Base-by-base conservation (phyloP, 108 stramenopile species). In the Pseudonitzschia pungens region DNA sequence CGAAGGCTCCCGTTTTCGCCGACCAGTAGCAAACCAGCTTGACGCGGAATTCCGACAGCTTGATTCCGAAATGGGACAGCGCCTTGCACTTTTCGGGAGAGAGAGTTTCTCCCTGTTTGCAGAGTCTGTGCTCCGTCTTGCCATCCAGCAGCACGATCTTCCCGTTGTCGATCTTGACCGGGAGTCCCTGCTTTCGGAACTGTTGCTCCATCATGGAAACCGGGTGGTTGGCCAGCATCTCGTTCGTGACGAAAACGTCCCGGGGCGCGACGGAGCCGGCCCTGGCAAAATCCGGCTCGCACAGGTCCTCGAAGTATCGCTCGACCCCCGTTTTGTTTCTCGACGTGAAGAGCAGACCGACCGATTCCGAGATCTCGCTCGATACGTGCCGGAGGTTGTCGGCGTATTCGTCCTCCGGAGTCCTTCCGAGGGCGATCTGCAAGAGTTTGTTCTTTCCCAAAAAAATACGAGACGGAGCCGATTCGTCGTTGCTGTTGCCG, bases 391-490 rank as follows among this genome's bases (percentile, higher is more conserved):
- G 82, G 40, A 98, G 77, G 72, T 97, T 97, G 65, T 97, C 96
- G 20, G 86, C 83, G 63, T 97, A 97, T 83, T 98, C 98, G 69
- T 98, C 98, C 78, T 95, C 96, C 27, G 87, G 79, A 2, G 86
- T 84, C 56, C 84, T 76, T 10, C 98, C 98, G 55, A 98, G 75
- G 4, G 96, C 96, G 68, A 97, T 88, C 70, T 97, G 95, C 45
- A 97, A 60, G 50, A 98, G 69, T 76, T 96, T 97, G 82, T 98
- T 98, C 82, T 98, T 98, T 42, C 98, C 98, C 68, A 98, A 81
- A 69, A 98, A 94, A 68, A 98, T 93, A 41, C 95, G 89, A 43
- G 88, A 88, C n/a, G 71, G 63, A 2, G 62, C 73, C 12, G 42
- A 70, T 27, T 68, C 79, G 20, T 77, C 75, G 21, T 42, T 70